Percentiles rank a stretch among this genome's conserved stretches.
These are phyloP conservation scores for Irpex rosettiformis DNA, from an alignment of 1,284 basidiomycete species.

Conservation along the genomic window DNA sequence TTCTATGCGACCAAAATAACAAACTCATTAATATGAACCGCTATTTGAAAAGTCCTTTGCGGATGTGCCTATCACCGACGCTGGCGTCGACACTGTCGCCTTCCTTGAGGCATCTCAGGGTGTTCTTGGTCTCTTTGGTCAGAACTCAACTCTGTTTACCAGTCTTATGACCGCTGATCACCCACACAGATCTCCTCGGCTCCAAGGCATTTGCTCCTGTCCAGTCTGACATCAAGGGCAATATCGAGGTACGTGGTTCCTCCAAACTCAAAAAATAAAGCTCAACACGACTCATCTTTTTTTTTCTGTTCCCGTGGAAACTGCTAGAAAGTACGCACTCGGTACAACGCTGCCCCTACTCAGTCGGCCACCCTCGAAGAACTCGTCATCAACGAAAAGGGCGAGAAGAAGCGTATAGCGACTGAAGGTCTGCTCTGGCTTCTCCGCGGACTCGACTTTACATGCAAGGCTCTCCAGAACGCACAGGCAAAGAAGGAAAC, in stretches of 20 bases:
- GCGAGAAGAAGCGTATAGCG: conserved; percentile 82
- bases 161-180: background rate
- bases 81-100: conserved; percentile 82
- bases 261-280: too few relatives aligned
- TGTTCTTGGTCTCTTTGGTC: conserved; percentile 90
- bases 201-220: conserved; percentile 86
- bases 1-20: background rate
- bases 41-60: conserved; percentile 68
- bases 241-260: conserved; percentile 71
- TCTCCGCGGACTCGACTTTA: conserved; percentile 87
- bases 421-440: conserved; percentile 96
- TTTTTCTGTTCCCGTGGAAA: background rate
- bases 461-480: conserved; percentile 77
- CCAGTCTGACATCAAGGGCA: conserved; percentile 87
- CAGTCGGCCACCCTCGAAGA: conserved; percentile 80
- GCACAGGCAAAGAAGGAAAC: conserved; percentile 66
- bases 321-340: conserved; percentile 85
- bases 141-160: conserved; percentile 24
- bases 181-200: conserved; percentile 77
- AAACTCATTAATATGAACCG: background rate
- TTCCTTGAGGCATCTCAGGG: conserved; percentile 93
- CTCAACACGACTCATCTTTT: background rate
- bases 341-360: conserved; percentile 66
- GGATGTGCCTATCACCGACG: conserved; percentile 85
- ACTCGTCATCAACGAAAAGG: conserved; percentile 84